Evolutionary conservation across 2,329 filamentous ascomycete genomes (phyloP), one percentile per base, ranked within the genome.

Genomic region (Pyricularia pennisetigena): DNA sequence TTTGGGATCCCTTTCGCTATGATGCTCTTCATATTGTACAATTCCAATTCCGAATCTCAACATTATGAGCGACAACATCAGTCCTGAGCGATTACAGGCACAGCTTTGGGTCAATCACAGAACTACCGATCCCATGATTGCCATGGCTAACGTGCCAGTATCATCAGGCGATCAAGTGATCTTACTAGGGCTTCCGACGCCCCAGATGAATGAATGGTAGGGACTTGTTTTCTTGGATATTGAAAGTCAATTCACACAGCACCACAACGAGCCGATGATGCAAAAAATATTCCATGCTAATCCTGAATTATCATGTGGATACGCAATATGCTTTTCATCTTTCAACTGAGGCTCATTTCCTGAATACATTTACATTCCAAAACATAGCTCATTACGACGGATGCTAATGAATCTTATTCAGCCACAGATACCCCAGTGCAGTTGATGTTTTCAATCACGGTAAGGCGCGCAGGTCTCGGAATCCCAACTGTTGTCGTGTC

Each of bases 321-420:
- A 86, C 83, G 73, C 75, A 81, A 83, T 84, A 85, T 87, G 85
- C 88, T 91, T 91, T 92, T 92, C 89, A 92, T 91, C 89, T 91
- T 91, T 91, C 89, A 85, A 85, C 88, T 92, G 90, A 92, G 79
- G 79, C 80, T 76, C 75, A 77, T 73, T 72, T 68, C 73, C 69
- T 72, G 74, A 72, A 72, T n/a, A 68, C 35, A 65, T 68, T 64
- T 24, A 64, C 16, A 69, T 67, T 70, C 71, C 69, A 70, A 67
- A 69, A 67, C 7, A 29, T 41, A 69, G 41, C 28, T 67, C 54
- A 28, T 3, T 7, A 68, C 23, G 61, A 71, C 16, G 28, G 69
- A 66, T 26, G 70, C 69, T 72, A 66, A 62, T 29, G 3, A 70
- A 65, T 59, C 41, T 41, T 67, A 62, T 67, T 69, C 68, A 67